Base-by-base conservation (phyloP, 306 rosid genomes). In the Glycine latifolia region DNA sequence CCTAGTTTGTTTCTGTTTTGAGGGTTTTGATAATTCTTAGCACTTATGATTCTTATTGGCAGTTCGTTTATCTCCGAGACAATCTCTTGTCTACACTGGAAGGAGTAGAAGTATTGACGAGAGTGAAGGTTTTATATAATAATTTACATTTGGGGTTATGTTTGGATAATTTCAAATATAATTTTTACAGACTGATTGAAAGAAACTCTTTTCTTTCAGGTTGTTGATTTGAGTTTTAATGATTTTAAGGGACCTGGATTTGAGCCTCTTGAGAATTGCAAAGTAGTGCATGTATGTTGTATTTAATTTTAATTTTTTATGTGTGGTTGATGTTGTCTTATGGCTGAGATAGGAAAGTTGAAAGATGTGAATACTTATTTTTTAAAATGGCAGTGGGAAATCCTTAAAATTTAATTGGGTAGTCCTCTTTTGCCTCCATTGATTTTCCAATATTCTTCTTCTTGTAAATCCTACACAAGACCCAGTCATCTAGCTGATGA, bases 241-340 rank as follows among this genome's bases (percentile, higher is more conserved):
- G 97, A 92, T 76, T 95, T 95, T 87, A 93, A 93, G 85, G 99
- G 98, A 58, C 99, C 98, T 76, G 99, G 97, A 80, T 95, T 95
- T 87, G 99, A 95, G 82, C 99, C 99, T 83, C 97, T 95, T 67
- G 97, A 92, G 81, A 92, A 86, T 90, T 95, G 99, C 87, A 89
- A 85, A 87, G 91, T 91, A 78, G 88, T 95, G 71, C 99, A 95
- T 97, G 99, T 93, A 50, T 84, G 69, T 66, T 83, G 61, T 81
- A 67, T 86, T 37, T 47, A 52, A 1, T 60, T 60, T 39, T 4
- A 14, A 1, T 43, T 46, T 33, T 20, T 75, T 7, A n/a, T 2
- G 54, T 11, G 8, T 33, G 46, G 43, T 10, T n/a, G n/a, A n/a
- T 66, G 33, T 79, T 82, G 44, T 41, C 87, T 81, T 75, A 48